These are phyloP conservation scores for Coemansia sp. DNA, from an alignment of 192 early-diverging fungal genomes.

Conservation along the genomic window DNA sequence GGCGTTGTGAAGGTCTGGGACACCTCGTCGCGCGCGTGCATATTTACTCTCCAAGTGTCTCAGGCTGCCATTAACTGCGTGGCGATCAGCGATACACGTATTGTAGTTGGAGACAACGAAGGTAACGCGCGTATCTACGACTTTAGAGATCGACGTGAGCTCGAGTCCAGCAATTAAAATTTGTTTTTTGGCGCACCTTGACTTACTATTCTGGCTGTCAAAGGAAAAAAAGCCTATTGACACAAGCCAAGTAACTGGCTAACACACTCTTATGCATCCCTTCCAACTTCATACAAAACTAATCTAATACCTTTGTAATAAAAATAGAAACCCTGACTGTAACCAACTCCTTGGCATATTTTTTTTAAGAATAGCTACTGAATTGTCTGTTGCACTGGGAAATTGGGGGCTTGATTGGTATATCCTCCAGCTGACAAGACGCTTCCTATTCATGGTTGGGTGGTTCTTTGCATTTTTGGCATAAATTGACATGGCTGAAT, in stretches of 20 bases:
- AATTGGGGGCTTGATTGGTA: not conserved
- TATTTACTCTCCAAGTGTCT: slow-evolving; percentile 69
- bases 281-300: too few species aligned
- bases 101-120: slow-evolving; percentile 87
- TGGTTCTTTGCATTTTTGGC: not conserved
- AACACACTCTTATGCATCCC: not conserved
- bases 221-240: not conserved
- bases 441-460: not conserved
- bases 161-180: not conserved
- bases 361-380: not conserved
- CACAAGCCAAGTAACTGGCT: not conserved
- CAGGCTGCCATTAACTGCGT: slow-evolving; percentile 79
- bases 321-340: not conserved
- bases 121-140: slow-evolving; percentile 83
- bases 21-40: slow-evolving; percentile 67
- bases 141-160: slow-evolving; percentile 59
- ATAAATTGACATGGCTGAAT: not conserved
- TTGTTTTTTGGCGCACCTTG: too few species aligned
- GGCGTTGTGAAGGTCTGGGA: slow-evolving; percentile 79
- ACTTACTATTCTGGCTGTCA: not conserved
- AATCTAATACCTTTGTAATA: not conserved
- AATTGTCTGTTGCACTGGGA: not conserved
- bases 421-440: not conserved
- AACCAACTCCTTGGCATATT: not conserved
- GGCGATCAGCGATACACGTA: slow-evolving; percentile 83